A percentile compares a stretch with the other conserved stretches of the same genome.
These are phyloP conservation scores for Penicillium sp. DNA, from an alignment of 2,329 filamentous ascomycete genomes.

Conservation along the genomic window DNA sequence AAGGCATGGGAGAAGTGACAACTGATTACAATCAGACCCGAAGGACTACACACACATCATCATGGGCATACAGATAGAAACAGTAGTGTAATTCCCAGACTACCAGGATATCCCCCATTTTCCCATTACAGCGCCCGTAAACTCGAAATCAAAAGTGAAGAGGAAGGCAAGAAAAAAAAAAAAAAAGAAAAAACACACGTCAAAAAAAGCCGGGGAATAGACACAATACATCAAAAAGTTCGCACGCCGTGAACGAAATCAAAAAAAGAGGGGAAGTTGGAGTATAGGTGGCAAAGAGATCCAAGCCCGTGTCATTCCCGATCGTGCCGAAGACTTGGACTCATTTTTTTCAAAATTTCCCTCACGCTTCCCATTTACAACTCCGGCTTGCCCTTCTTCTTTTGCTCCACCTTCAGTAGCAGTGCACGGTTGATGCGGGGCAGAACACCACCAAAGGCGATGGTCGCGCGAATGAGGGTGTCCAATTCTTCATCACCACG, in stretches of 20 bases:
- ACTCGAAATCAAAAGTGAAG: slow-evolving; percentile 31
- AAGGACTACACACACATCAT: background rate
- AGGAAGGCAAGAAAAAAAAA: slow-evolving; percentile 20
- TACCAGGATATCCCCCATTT: slow-evolving; percentile 42
- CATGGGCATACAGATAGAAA: too few relatives aligned
- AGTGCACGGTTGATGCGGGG: slow-evolving; percentile 98
- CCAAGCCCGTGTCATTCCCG: slow-evolving; percentile 12
- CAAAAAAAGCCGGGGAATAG: slow-evolving; percentile 29
- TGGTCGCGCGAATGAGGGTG: slow-evolving; percentile 94
- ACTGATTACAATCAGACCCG: too few relatives aligned
- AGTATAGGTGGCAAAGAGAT: background rate
- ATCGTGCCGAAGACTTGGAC: slow-evolving; percentile 20
- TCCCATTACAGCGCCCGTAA: slow-evolving; percentile 47
- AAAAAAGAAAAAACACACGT: slow-evolving; percentile 10
- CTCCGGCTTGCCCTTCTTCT: slow-evolving; percentile 78
- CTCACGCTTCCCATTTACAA: slow-evolving; percentile 25
- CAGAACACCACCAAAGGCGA: slow-evolving; percentile 96
- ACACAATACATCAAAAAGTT: slow-evolving; percentile 30
- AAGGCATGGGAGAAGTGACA: too few relatives aligned
- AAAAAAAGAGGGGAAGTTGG: slow-evolving; percentile 1
- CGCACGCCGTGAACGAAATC: slow-evolving; percentile 31
- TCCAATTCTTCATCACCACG: slow-evolving; percentile 98
- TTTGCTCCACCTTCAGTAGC: slow-evolving; percentile 93
- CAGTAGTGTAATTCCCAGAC: slow-evolving; percentile 32
- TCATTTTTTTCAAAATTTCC: background rate